phyloP scores from a whole-genome alignment of 2,329 filamentous ascomycete species.

The Colletotrichum cordylinicola region DNA sequence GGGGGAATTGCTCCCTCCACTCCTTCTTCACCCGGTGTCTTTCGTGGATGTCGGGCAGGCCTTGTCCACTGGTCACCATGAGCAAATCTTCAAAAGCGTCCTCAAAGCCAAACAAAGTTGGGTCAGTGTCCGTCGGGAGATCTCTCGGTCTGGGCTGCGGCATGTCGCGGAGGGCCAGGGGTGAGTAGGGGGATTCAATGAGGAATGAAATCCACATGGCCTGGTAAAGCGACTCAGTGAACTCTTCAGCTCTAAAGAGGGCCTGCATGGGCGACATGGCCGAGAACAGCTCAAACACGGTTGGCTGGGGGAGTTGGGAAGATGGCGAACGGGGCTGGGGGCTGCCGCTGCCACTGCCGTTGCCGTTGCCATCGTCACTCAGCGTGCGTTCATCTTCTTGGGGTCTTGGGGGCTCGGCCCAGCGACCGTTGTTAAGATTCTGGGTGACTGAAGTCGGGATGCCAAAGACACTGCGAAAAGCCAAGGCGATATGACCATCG shows the following conservation, averaged over 20 bases:
- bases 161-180: constrained; percentile 48
- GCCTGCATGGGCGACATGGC: constrained; percentile 8
- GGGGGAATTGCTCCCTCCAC: constrained; percentile 42
- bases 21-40: constrained; percentile 41
- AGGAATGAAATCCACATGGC: constrained; percentile 39
- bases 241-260: constrained; percentile 14
- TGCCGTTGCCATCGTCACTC: background rate
- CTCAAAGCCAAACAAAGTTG: constrained; percentile 53
- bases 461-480: constrained; percentile 28
- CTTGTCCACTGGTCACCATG: constrained; percentile 46
- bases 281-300: constrained; percentile 10
- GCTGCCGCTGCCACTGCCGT: background rate
- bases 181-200: constrained; percentile 48
- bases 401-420: constrained; percentile 8
- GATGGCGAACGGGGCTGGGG: background rate
- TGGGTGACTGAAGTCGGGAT: constrained; percentile 30
- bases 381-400: background rate
- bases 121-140: constrained; percentile 40
- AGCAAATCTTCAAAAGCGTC: constrained; percentile 66
- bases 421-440: constrained; percentile 24
- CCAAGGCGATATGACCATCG: constrained; percentile 40
- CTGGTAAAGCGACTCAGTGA: constrained; percentile 21
- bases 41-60: constrained; percentile 44
- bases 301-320: background rate
- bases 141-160: constrained; percentile 54